These are phyloP conservation scores for Diaporthe velutina DNA, from an alignment of 2,329 filamentous ascomycete species.

Conservation along the genomic window DNA sequence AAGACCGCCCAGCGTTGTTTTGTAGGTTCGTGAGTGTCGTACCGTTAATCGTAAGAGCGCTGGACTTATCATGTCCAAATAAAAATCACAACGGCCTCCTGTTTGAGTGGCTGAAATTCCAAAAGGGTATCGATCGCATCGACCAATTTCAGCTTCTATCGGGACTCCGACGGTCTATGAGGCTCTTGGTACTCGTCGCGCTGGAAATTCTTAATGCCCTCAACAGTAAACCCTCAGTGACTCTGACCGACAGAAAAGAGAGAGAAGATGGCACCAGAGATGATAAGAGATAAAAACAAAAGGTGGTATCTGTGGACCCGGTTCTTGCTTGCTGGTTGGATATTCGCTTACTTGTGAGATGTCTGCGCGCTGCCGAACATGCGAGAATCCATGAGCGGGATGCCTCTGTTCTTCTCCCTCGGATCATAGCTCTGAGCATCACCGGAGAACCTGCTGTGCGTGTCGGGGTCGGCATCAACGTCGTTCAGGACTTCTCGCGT, in stretches of 20 bases:
- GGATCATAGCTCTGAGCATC: constrained; percentile 37
- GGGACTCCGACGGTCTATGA: constrained; percentile 32
- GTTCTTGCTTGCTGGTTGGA: constrained; percentile 17
- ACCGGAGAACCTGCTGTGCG: constrained; percentile 48
- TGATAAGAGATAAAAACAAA: background rate
- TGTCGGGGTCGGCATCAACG: constrained; percentile 35
- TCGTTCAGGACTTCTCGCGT: constrained; percentile 71
- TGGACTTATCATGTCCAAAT: background rate
- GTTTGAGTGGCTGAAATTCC: background rate
- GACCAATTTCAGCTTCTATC: constrained; percentile 23
- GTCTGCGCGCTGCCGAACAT: constrained; percentile 49
- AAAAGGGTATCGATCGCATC: constrained; percentile 25
- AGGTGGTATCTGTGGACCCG: constrained; percentile 3
- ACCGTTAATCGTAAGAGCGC: background rate
- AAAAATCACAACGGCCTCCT: constrained; percentile 14
- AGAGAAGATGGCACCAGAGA: background rate
- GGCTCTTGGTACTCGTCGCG: constrained; percentile 30
- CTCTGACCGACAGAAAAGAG: constrained; percentile 13
- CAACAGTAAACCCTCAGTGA: constrained; percentile 30
- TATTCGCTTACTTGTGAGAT: constrained; percentile 36
- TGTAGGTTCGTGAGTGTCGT: constrained; percentile 2
- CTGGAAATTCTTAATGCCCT: constrained; percentile 29
- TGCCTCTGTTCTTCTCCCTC: constrained; percentile 64
- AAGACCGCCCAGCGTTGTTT: constrained; percentile 6
- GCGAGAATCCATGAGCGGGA: constrained; percentile 60